These are phyloP conservation scores for Alternaria incomplexa DNA, from an alignment of 2,329 filamentous ascomycete genomes.

Conservation along the genomic window DNA sequence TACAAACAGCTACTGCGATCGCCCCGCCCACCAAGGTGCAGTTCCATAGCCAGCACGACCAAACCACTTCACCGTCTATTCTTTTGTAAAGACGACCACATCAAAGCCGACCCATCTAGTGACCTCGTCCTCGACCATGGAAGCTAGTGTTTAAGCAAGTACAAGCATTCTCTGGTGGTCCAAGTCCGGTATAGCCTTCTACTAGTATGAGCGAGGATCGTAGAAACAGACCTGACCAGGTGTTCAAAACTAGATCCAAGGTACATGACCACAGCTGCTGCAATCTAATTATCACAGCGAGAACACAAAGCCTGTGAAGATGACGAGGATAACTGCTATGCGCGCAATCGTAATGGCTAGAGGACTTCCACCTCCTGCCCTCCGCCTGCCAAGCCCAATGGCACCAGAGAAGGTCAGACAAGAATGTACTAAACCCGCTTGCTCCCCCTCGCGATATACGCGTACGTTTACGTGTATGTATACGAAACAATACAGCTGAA, in stretches of 20 bases:
- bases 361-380: too few relatives aligned
- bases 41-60: neutral
- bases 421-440: accelerated
- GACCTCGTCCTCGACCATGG: neutral
- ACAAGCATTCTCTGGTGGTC: accelerated
- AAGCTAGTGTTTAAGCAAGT: neutral
- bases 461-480: neutral
- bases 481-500: neutral
- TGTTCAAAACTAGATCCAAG: neutral
- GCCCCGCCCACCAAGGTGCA: neutral
- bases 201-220: neutral
- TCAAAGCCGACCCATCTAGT: neutral
- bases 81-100: too few relatives aligned
- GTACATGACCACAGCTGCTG: too few relatives aligned
- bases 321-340: neutral
- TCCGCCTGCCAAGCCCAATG: too few relatives aligned
- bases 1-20: neutral
- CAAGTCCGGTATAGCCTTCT: neutral
- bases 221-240: neutral
- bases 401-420: neutral
- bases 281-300: too few relatives aligned
- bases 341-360: neutral
- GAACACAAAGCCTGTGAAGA: too few relatives aligned
- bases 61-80: too few relatives aligned
- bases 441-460: neutral